A percentile compares a stretch with the other conserved stretches of the same genome.
These are phyloP conservation scores for Blastobotrys americana DNA, from an alignment of 805 yeast genomes.

Conservation along the genomic window DNA sequence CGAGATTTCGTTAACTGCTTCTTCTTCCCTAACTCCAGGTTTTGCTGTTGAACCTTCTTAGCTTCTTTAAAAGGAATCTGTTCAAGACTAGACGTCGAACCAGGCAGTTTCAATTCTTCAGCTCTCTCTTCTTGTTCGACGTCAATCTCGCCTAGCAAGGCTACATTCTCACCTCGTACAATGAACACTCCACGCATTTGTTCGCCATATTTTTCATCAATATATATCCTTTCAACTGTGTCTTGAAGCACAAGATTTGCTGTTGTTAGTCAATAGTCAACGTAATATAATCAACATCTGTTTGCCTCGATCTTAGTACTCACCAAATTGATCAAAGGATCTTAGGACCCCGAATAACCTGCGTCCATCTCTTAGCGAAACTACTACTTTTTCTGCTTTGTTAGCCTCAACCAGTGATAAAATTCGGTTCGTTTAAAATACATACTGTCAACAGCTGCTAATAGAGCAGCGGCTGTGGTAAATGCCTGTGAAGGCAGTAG, in stretches of 20 bases:
- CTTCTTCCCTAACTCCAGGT: not conserved
- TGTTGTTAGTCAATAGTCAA: conserved; percentile 7
- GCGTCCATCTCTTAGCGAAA: conserved; percentile 83
- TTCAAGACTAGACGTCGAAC: conserved; percentile 29
- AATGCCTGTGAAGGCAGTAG: conserved; percentile 36
- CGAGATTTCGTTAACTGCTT: not conserved
- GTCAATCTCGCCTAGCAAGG: conserved; percentile 88
- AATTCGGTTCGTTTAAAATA: not conserved
- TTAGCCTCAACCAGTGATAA: not conserved
- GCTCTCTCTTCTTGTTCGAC: conserved; percentile 69
- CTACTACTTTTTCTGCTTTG: conserved; percentile 55
- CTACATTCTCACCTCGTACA: conserved; percentile 94
- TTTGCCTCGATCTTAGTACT: conserved; percentile 21
- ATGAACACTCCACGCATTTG: conserved; percentile 70
- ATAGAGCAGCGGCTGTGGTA: conserved; percentile 38
- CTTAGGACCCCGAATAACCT: conserved; percentile 81
- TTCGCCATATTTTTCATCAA: conserved; percentile 55
- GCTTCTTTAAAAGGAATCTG: not conserved
- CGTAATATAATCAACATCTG: not conserved
- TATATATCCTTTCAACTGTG: conserved; percentile 73
- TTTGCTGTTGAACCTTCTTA: not conserved
- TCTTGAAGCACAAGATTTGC: conserved; percentile 91
- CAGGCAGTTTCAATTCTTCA: conserved; percentile 16
- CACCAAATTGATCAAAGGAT: conserved; percentile 83
- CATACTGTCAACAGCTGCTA: conserved; percentile 36